phyloP scores from a whole-genome alignment of 495 filamentous ascomycete genomes.

The Chlorociboria aeruginascens region DNA sequence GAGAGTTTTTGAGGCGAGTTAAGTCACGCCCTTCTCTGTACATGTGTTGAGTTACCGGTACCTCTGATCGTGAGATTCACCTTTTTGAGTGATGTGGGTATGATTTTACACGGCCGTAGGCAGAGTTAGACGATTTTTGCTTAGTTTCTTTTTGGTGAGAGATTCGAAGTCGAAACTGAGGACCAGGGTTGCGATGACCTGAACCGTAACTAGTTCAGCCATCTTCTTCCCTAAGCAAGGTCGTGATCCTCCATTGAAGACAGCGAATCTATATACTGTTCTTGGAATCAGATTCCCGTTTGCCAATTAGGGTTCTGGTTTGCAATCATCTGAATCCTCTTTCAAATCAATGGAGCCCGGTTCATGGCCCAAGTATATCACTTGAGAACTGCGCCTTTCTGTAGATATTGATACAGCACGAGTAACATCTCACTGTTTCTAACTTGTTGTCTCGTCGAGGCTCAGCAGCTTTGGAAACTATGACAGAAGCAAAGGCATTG shows the following conservation, averaged over 20 bases:
- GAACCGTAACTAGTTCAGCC: conserved; percentile 42
- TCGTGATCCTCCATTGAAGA: conserved; percentile 48
- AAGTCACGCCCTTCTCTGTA: no score
- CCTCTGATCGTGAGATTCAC: no score
- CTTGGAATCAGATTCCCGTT: conserved; percentile 29
- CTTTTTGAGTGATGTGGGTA: background rate
- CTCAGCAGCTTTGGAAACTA: conserved; percentile 36
- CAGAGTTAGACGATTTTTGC: conserved; percentile 44
- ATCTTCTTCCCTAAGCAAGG: conserved; percentile 47
- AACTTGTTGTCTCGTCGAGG: conserved; percentile 14
- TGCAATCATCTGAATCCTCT: conserved; percentile 36
- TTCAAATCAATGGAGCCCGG: conserved; percentile 40
- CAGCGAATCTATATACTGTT: conserved; percentile 42
- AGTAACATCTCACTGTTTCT: conserved; percentile 8
- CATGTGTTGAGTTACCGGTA: no score
- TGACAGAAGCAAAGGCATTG: conserved; percentile 35
- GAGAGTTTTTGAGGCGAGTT: no score
- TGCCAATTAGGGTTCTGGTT: conserved; percentile 39
- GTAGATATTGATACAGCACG: no score
- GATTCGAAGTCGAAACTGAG: conserved; percentile 35
- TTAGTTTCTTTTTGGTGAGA: conserved; percentile 29
- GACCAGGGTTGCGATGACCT: conserved; percentile 37
- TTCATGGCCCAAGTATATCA: conserved; percentile 54
- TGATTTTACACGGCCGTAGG: conserved; percentile 33
- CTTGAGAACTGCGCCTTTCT: conserved; percentile 35